phyloP scores from a whole-genome alignment of 306 rosid species.

The Alnus rubra region DNA sequence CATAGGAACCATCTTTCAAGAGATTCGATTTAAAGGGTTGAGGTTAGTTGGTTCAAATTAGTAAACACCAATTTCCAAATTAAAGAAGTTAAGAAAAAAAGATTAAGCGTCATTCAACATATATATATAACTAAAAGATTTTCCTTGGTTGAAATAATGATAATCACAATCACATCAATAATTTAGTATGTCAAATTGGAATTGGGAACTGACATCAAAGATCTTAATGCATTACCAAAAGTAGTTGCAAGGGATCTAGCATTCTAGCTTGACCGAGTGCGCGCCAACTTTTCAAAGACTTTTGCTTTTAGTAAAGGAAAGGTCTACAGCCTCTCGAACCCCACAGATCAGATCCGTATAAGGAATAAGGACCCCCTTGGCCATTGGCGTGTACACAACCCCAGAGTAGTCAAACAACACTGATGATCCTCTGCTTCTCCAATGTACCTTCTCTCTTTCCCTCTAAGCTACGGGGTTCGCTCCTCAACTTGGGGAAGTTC shows the following conservation, averaged over 20 bases:
- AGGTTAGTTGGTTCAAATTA: too few species aligned
- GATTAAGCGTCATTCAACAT: too few species aligned
- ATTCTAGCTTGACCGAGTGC: slow-evolving; percentile 24
- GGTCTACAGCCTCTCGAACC: slow-evolving; percentile 44
- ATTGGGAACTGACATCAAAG: slow-evolving; percentile 13
- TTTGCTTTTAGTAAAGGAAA: slow-evolving; percentile 39
- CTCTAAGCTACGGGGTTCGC: slow-evolving; percentile 40
- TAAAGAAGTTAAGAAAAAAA: too few species aligned
- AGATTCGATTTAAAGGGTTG: too few species aligned
- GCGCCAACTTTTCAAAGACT: slow-evolving; percentile 33
- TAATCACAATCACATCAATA: neutral
- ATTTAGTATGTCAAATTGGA: slow-evolving; percentile 18
- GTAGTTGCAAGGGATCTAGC: slow-evolving; percentile 17
- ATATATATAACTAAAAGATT: too few species aligned
- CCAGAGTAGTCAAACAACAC: slow-evolving; percentile 35
- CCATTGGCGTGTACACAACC: neutral
- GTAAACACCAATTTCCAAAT: too few species aligned
- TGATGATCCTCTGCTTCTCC: slow-evolving; percentile 19
- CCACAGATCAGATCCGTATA: slow-evolving; percentile 42
- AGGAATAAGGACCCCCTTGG: slow-evolving; percentile 2
- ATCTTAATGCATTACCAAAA: slow-evolving; percentile 36
- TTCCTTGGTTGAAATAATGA: neutral
- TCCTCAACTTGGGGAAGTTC: slow-evolving; percentile 61
- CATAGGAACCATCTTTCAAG: too few species aligned
- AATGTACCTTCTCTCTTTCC: neutral